phyloP scores from a whole-genome alignment of 2,329 filamentous ascomycete genomes.

The Nemania bipapillata region DNA sequence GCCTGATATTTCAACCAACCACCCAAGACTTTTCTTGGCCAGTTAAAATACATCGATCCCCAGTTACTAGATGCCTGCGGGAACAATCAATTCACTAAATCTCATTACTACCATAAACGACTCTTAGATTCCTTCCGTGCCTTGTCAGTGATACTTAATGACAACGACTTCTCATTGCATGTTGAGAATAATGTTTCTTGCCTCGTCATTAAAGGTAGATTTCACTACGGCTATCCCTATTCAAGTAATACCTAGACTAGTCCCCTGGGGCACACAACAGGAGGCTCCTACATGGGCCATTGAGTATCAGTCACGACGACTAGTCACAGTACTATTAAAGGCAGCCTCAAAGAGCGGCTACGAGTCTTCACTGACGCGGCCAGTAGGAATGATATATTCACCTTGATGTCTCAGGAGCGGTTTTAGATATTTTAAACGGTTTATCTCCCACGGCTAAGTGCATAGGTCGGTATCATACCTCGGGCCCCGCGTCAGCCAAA shows the following conservation, averaged over 20 bases:
- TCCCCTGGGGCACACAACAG: no score
- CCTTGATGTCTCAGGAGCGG: not conserved
- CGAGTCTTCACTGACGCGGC: no score
- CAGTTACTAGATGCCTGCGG: constrained; percentile 6
- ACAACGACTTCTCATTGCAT: not conserved
- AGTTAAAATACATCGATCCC: constrained; percentile 22
- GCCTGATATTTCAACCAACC: constrained; percentile 19
- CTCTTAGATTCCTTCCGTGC: not conserved
- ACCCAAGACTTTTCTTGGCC: constrained; percentile 15
- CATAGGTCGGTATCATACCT: not conserved
- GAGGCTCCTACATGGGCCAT: no score
- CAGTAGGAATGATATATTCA: not conserved
- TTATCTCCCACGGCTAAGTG: not conserved
- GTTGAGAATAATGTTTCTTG: not conserved
- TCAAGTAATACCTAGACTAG: no score
- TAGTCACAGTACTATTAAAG: no score
- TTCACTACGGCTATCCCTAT: no score
- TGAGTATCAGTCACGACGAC: no score
- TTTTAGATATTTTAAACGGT: constrained; percentile 1
- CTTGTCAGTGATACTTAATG: not conserved
- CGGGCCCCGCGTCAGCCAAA: constrained; percentile 5
- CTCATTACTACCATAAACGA: not conserved
- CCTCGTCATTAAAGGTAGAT: no score
- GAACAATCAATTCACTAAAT: constrained; percentile 18
- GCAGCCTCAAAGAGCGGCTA: no score